phyloP scores from a whole-genome alignment of 768 basidiomycete species.

The Butyriboletus loyo region DNA sequence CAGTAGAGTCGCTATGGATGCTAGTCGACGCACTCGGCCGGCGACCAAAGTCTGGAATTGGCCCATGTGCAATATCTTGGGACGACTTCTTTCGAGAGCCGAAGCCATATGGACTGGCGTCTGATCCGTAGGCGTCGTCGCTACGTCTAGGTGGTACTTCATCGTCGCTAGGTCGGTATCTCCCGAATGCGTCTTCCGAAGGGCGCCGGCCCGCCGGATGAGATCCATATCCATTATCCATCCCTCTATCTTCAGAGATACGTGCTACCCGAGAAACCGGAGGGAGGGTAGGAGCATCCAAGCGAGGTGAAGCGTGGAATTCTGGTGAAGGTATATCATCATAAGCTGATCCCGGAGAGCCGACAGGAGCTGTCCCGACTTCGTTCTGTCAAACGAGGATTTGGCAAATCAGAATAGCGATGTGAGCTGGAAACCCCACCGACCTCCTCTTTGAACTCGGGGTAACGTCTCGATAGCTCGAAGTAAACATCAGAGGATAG shows the following conservation, averaged over 20 bases:
- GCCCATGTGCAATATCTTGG: conserved; percentile 36
- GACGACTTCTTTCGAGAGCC: conserved; percentile 37
- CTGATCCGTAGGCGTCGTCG: conserved; percentile 54
- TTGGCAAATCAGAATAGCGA: background rate
- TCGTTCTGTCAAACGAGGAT: conserved; percentile 15
- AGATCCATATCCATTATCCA: conserved; percentile 58
- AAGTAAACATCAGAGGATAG: conserved; percentile 95
- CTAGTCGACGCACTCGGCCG: conserved; percentile 60
- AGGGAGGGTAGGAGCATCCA: conserved; percentile 39
- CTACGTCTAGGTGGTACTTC: conserved; percentile 44
- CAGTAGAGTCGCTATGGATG: conserved; percentile 49
- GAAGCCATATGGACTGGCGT: conserved; percentile 29
- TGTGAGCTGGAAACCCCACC: conserved; percentile 19
- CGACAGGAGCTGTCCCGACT: conserved; percentile 27
- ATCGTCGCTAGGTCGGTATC: conserved; percentile 36
- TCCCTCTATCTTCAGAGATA: conserved; percentile 50
- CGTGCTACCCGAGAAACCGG: conserved; percentile 39
- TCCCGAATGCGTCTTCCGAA: conserved; percentile 42
- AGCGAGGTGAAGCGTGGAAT: conserved; percentile 49
- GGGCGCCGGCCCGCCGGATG: conserved; percentile 51
- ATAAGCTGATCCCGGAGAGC: conserved; percentile 57
- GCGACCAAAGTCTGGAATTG: conserved; percentile 43
- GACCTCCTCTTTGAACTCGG: conserved; percentile 91
- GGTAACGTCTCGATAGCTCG: conserved; percentile 88
- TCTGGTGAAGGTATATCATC: conserved; percentile 74